phyloP scores from a whole-genome alignment of 768 basidiomycete genomes.

The Polyporus arcularius region DNA sequence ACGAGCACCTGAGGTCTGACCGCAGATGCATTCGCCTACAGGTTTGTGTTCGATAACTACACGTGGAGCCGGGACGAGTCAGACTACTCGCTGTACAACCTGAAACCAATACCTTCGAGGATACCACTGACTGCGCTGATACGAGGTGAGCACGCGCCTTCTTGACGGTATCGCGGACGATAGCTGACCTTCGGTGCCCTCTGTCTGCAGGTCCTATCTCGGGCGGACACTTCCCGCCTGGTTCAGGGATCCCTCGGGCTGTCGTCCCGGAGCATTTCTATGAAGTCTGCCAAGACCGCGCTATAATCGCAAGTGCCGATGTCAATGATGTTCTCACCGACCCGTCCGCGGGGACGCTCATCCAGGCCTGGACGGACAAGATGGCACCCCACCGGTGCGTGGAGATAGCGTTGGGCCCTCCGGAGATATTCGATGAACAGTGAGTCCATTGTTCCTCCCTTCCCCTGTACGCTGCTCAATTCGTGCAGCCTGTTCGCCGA shows the following conservation, averaged over 20 bases:
- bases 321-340: slow-evolving; percentile 30
- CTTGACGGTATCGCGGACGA: not conserved
- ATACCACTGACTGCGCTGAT: slow-evolving; percentile 56
- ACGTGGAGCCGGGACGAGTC: slow-evolving; percentile 47
- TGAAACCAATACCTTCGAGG: slow-evolving; percentile 49
- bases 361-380: slow-evolving; percentile 41
- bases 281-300: slow-evolving; percentile 42
- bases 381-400: slow-evolving; percentile 49
- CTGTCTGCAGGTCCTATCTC: slow-evolving; percentile 39
- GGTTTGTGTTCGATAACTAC: slow-evolving; percentile 56
- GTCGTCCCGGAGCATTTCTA: slow-evolving; percentile 40
- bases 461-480: not conserved
- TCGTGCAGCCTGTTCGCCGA: slow-evolving; percentile 49
- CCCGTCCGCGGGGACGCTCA: slow-evolving; percentile 31
- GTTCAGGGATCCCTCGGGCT: slow-evolving; percentile 35
- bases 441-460: slow-evolving; percentile 30
- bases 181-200: not conserved
- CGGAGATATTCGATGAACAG: slow-evolving; percentile 57
- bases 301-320: slow-evolving; percentile 28
- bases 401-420: slow-evolving; percentile 38
- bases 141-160: slow-evolving; percentile 37
- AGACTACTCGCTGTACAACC: slow-evolving; percentile 44
- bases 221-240: slow-evolving; percentile 39
- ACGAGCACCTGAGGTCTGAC: not conserved
- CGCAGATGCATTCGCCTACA: slow-evolving; percentile 11